Evolutionary conservation across 345 rosid genomes (phyloP), one percentile per base, ranked within the genome.

Genomic region (Linum usitatissimum): DNA sequence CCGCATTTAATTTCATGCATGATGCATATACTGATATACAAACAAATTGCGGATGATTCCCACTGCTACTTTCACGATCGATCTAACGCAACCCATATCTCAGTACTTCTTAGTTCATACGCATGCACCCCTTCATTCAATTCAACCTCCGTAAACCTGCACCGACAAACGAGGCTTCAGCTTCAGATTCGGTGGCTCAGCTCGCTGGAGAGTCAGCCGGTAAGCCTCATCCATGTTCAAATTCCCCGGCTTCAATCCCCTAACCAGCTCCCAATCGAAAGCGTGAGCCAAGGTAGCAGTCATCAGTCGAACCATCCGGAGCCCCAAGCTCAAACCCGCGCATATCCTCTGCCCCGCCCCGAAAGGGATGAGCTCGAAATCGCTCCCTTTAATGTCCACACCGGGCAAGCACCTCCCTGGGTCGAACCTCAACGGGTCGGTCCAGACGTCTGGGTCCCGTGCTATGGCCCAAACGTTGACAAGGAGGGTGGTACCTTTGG

Each of bases 311-410:
- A 89, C 89, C 75, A 78, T 84, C 15, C 91, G 80, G 68, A 89
- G 18, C n/a, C 95, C 96, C 67, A 86, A 30, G 70, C 80, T 86
- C 78, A 89, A 19, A 4, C 95, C 96, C 0, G 90, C 94, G 28
- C 96, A 89, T 2, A 89, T 84, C 71, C 96, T 86, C 17, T 91
- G 81, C 6, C 96, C 96, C 0, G 96, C 89, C 9, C 96, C 91
- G 38, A 89, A 89, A 1, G 96, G 96, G 64, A 86, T 89, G 0
- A 89, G 76, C 79, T 86, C 89, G 23, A 76, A 89, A 18, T 89
- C 87, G 31, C 62, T 83, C 36, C 96, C 96, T 63, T 68, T 81
- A 3, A 89, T 85, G 53, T 89, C 96, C 0, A 77, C 93, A 0
- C 89, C 91, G 0, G 91, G 82, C 18, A 84, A 67, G 51, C 84